A percentile compares a stretch with the other conserved stretches of the same genome.
Conservation (phyloP, 2,329 filamentous ascomycete species). For the Penicillium concentricum region DNA sequence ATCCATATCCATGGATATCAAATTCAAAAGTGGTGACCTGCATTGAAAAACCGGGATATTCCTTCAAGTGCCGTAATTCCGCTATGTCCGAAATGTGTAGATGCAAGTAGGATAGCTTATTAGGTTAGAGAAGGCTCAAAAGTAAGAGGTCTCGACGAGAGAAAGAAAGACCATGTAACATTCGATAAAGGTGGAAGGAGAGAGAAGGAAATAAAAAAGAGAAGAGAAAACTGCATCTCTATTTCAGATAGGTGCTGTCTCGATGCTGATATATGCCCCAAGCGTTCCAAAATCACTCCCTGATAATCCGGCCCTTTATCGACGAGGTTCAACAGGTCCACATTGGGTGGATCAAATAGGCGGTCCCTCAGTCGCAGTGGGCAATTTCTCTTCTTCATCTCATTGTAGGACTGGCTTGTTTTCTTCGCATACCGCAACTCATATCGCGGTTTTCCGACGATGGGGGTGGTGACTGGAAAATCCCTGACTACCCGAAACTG, state of each 20-base stretch:
- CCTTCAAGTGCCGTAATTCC: background rate
- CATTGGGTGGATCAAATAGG: constrained; percentile 10
- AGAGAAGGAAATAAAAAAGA: no score
- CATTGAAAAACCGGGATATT: background rate
- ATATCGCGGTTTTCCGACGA: constrained; percentile 17
- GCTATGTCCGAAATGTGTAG: background rate
- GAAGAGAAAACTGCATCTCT: no score
- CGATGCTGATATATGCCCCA: constrained; percentile 20
- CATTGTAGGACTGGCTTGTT: constrained; percentile 11
- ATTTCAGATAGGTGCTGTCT: constrained; percentile 16
- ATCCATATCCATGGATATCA: no score
- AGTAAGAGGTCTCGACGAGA: no score
- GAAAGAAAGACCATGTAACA: no score
- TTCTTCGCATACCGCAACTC: constrained; percentile 18
- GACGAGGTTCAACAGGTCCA: constrained; percentile 21
- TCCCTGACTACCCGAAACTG: constrained; percentile 22
- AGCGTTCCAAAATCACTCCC: constrained; percentile 25
- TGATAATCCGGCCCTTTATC: constrained; percentile 25
- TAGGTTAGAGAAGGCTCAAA: background rate
- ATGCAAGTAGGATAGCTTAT: background rate
- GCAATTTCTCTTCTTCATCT: constrained; percentile 20
- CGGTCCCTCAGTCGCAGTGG: constrained; percentile 20
- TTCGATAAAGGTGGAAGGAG: no score
- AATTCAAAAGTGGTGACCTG: background rate
- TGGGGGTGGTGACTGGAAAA: constrained; percentile 19